Base-by-base conservation (phyloP, 352 stramenopile species). In the Pythium volutum region DNA sequence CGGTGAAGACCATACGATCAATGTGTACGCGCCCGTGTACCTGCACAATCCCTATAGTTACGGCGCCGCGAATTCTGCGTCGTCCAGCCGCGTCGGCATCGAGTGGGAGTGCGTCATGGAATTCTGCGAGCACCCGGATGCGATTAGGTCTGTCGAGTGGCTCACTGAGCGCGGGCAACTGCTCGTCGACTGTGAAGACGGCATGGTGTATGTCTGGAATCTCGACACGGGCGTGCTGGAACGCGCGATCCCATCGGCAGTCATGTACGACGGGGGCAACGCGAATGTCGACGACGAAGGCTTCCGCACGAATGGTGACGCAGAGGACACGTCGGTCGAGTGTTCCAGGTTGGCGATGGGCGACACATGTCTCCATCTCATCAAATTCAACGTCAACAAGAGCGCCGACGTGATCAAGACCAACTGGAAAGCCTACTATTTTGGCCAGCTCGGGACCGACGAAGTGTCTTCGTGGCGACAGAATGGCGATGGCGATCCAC, bases 181-280 rank as follows among this genome's bases (percentile, higher is more conserved):
- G 1, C 60, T 80, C 36, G 69, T 93, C 15, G 84, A 91, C 43
- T 95, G 81, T 45, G 79, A 76, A 49, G 79, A 95, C 63, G 66
- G 62, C 1, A 87, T 92, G 77, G 74, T 90, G 31, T 89, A 91
- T 39, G 76, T 95, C 12, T 95, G 86, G 86, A 91, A 69, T 43
- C 70, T 76, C 1, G 77, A 90, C 20, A 92, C 81, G n/a, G 84
- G 86, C 0, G 77, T 93, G 25, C 42, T 95, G 0, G 86, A 95
- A 55, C 78, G 85, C 33, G 71, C 67, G 3, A 45, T 91, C 11
- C 85, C 85, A 16, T 62, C 49, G 20, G 77, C 76, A 10, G 50
- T 94, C 20, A 42, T 94, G 1, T 76, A 75, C 41, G 76, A 74
- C 15, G 71, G 75, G 12, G 15, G 7, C 46, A 34, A 54, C 31